Percentiles rank a stretch among this genome's conserved stretches.
These are phyloP conservation scores for Apiospora marii DNA, from an alignment of 2,329 filamentous ascomycete genomes.

Conservation along the genomic window DNA sequence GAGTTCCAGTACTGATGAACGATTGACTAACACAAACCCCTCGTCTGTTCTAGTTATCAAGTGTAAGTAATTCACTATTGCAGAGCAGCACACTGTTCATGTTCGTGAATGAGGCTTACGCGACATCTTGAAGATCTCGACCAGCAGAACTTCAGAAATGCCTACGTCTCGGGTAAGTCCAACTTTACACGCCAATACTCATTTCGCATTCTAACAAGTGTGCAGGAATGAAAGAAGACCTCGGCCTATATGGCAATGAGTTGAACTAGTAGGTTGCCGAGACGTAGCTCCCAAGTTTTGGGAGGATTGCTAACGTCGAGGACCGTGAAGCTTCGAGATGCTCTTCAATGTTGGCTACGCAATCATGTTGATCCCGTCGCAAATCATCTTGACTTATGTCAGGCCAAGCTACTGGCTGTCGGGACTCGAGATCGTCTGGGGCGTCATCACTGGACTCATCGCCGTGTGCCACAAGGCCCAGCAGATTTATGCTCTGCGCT, in stretches of 20 bases:
- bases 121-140: conserved; percentile 41
- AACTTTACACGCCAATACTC: background rate
- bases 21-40: background rate
- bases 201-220: background rate
- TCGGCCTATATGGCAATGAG: conserved; percentile 29
- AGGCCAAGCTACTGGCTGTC: conserved; percentile 46
- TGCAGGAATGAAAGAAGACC: conserved; percentile 39
- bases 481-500: conserved; percentile 49
- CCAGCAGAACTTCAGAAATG: conserved; percentile 43
- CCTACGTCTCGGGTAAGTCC: conserved; percentile 43
- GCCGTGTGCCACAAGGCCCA: conserved; percentile 42
- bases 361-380: conserved; percentile 46
- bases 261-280: conserved; percentile 35
- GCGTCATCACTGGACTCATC: conserved; percentile 43
- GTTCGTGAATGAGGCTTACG: conserved; percentile 26
- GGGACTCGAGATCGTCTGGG: conserved; percentile 45
- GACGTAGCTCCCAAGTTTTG: background rate
- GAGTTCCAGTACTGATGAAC: background rate
- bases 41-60: conserved; percentile 34
- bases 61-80: conserved; percentile 29
- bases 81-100: too few species aligned
- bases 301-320: background rate
- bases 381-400: conserved; percentile 47
- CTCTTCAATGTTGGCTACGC: conserved; percentile 46
- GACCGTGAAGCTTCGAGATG: conserved; percentile 40